Evolutionary conservation across 495 filamentous ascomycete genomes (phyloP), one percentile per base, ranked within the genome.

Genomic region (Halenospora varia): DNA sequence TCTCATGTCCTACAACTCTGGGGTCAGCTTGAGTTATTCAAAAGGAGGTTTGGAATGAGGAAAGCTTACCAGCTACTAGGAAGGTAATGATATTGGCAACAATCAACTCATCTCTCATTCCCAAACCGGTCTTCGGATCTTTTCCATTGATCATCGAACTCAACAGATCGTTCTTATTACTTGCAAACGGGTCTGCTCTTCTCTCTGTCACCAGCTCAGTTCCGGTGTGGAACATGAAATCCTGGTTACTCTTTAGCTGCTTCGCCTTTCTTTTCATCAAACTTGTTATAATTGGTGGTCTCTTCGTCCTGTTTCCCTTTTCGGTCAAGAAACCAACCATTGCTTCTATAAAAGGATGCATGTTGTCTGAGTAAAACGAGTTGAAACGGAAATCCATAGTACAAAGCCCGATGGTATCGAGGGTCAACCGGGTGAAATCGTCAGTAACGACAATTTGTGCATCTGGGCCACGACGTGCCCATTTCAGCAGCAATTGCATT

Each of bases 311-410:
- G 17, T 66, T 61, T 11, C 70, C 73, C 10, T 75, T 70, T 22
- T 75, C 79, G 1, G 60, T 19, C 10, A 86, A 68, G 23, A 76
- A 64, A 1, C 64, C 70, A 15, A 63, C 65, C 84, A 87, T 85
- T 0, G 81, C 77, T 47, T 74, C 66, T 9, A 85, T 70, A 44
- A 86, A 86, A 4, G 81, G 78, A 59, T 86, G 82, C 61, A 77
- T 66, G 0, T 79, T 70, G 10, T 83, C 79, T 13, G 70, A 70
- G 50, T 87, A 86, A 65, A 82, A 86, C 10, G 80, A 84, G 63
- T 92, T 91, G 74, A 85, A 85, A 1, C 82, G 74, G 19, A 67
- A 77, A 19, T 77, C 80, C 82, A 86, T 84, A 20, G 77, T 61
- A 18, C 74, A 75, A 2, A 85, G 70, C 0, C 79, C 78, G 42